A percentile compares a stretch with the other conserved stretches of the same genome.
Conservation (phyloP, 345 rosid genomes). For the Physaria fendleri region DNA sequence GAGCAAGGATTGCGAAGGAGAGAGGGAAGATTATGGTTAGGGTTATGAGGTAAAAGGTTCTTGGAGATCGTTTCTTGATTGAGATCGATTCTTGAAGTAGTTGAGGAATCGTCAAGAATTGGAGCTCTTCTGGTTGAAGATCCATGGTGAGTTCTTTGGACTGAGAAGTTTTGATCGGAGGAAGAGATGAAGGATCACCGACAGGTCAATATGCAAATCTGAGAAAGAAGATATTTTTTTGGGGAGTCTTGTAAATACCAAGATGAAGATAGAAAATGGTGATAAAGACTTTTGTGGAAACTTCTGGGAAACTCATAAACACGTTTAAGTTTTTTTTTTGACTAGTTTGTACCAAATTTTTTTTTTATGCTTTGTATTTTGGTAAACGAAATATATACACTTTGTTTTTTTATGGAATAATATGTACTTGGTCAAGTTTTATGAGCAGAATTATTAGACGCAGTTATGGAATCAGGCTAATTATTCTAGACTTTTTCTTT, state of each 20-base stretch:
- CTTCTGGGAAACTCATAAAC: constrained; percentile 8
- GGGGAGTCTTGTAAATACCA: background rate
- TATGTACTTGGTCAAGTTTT: background rate
- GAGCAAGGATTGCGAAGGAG: constrained; percentile 80
- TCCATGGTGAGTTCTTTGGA: constrained; percentile 41
- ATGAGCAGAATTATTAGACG: background rate
- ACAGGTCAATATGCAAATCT: constrained; percentile 14
- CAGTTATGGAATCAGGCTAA: background rate
- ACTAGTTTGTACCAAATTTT: background rate
- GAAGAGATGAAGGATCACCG: constrained; percentile 7
- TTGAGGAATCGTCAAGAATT: constrained; percentile 48
- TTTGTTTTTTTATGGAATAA: background rate
- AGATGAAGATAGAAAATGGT: background rate
- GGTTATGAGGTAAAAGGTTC: constrained; percentile 64
- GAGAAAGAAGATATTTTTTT: background rate
- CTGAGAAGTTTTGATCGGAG: background rate
- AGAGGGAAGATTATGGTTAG: constrained; percentile 67
- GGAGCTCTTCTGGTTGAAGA: constrained; percentile 70
- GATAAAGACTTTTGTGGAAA: constrained; percentile 21
- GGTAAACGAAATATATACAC: background rate
- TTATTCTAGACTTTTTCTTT: background rate
- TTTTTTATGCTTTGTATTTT: background rate
- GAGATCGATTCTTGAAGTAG: constrained; percentile 55
- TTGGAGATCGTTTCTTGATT: constrained; percentile 59
- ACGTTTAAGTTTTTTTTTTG: constrained; percentile 12